These are phyloP conservation scores for Lathyrus oleraceus DNA, from an alignment of 306 rosid genomes.

Conservation along the genomic window DNA sequence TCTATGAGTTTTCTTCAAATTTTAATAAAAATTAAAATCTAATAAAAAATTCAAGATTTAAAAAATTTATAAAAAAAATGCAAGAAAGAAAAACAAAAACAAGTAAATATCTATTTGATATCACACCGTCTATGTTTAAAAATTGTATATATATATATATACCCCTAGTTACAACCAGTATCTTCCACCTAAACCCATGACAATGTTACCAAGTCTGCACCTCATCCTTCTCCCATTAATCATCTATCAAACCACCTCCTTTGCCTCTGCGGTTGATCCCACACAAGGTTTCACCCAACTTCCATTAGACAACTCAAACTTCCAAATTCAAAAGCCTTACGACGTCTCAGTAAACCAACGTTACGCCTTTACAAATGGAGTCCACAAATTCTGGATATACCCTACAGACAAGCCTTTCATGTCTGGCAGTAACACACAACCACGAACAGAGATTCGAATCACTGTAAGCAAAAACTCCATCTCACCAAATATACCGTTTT, in stretches of 20 bases:
- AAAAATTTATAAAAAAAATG: too few species aligned
- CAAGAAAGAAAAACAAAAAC: too few species aligned
- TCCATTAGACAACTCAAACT: conserved; percentile 30
- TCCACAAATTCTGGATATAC: conserved; percentile 40
- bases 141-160: too few species aligned
- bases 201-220: neutral
- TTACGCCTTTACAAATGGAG: conserved; percentile 38
- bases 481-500: too few species aligned
- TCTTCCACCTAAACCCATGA: conserved; percentile 21
- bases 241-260: neutral
- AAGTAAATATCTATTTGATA: too few species aligned
- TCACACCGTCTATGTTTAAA: too few species aligned
- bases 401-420: conserved; percentile 39
- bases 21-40: too few species aligned
- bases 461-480: neutral
- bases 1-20: too few species aligned
- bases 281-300: conserved; percentile 37
- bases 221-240: conserved; percentile 26
- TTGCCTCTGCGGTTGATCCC: conserved; percentile 22
- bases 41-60: too few species aligned
- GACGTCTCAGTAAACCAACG: conserved; percentile 30
- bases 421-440: conserved; percentile 18
- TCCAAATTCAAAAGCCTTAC: conserved; percentile 38
- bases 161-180: too few species aligned
- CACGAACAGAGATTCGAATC: conserved; percentile 49